Evolutionary conservation across 2,329 filamentous ascomycete species (phyloP).

Genomic region (Trichoderma brevicompactum): DNA sequence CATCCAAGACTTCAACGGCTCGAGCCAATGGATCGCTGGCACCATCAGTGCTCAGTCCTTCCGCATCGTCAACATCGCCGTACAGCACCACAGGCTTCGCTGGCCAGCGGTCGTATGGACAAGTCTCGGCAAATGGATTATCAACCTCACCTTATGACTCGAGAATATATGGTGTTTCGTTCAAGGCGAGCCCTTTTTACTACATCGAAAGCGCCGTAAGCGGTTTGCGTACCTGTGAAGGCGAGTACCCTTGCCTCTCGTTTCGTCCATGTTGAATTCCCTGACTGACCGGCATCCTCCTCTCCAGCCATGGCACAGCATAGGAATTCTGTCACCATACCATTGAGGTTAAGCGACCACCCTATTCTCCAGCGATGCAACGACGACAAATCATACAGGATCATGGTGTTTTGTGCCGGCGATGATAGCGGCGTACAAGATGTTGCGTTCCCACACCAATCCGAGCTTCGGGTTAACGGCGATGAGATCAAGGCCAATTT

Average conservation of each 20-base stretch:
- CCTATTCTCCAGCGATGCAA: slow-evolving; percentile 60
- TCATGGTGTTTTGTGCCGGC: slow-evolving; percentile 83
- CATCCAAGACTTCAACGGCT: slow-evolving; percentile 33
- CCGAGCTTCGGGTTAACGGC: slow-evolving; percentile 88
- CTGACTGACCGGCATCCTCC: slow-evolving; percentile 5
- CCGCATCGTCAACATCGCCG: slow-evolving; percentile 21
- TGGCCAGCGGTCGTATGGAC: slow-evolving; percentile 1
- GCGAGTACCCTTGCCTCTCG: slow-evolving; percentile 52
- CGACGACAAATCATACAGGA: slow-evolving; percentile 64
- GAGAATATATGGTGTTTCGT: slow-evolving; percentile 36
- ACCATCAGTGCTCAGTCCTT: slow-evolving; percentile 28
- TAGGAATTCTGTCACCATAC: slow-evolving; percentile 52
- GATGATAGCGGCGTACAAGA: slow-evolving; percentile 70
- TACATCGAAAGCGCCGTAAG: slow-evolving; percentile 69
- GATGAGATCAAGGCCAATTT: slow-evolving; percentile 91
- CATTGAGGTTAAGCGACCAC: slow-evolving; percentile 55
- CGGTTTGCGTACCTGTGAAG: slow-evolving; percentile 69
- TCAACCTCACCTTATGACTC: slow-evolving; percentile 30
- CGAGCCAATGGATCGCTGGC: slow-evolving; percentile 24
- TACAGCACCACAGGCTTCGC: slow-evolving; percentile 18
- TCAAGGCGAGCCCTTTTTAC: slow-evolving; percentile 86
- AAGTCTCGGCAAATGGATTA: slow-evolving; percentile 2
- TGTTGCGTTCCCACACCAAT: slow-evolving; percentile 87
- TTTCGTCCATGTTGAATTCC: too few species aligned
- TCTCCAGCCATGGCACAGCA: slow-evolving; percentile 59